These are phyloP conservation scores for Phytophthora hibernalis DNA, from an alignment of 352 stramenopile genomes.

Conservation along the genomic window DNA sequence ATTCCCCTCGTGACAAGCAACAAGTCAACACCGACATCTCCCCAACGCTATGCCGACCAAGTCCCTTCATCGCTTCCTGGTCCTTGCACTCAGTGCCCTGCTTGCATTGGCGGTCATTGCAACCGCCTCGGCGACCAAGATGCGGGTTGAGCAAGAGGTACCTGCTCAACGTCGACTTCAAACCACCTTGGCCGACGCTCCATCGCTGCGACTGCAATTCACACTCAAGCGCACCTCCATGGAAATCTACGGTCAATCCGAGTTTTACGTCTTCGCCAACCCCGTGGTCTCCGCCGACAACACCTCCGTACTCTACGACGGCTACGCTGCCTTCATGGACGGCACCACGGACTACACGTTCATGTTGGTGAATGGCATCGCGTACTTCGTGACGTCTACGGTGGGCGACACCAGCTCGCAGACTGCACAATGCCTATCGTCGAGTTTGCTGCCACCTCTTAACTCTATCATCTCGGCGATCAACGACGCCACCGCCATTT, in stretches of 20 bases:
- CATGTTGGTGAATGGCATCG: constrained; percentile 34
- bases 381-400: constrained; percentile 34
- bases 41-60: neutral
- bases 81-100: constrained; percentile 3
- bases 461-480: constrained; percentile 25
- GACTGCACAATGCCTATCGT: constrained; percentile 17
- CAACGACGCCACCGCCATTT: constrained; percentile 22
- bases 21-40: neutral
- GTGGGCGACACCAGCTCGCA: constrained; percentile 8
- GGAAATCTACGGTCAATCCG: constrained; percentile 33
- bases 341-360: constrained; percentile 28
- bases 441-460: constrained; percentile 18
- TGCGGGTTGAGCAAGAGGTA: neutral
- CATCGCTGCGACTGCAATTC: constrained; percentile 39
- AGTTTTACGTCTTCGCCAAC: constrained; percentile 47
- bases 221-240: constrained; percentile 42
- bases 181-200: constrained; percentile 26
- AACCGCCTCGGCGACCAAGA: neutral
- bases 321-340: constrained; percentile 28
- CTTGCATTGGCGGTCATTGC: constrained; percentile 8
- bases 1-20: too few species aligned
- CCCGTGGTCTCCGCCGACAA: constrained; percentile 30
- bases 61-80: constrained; percentile 3
- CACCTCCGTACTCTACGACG: constrained; percentile 42
- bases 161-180: constrained; percentile 1